These are phyloP conservation scores for Eucalyptus leucophloia DNA, from an alignment of 345 rosid species.

Conservation along the genomic window DNA sequence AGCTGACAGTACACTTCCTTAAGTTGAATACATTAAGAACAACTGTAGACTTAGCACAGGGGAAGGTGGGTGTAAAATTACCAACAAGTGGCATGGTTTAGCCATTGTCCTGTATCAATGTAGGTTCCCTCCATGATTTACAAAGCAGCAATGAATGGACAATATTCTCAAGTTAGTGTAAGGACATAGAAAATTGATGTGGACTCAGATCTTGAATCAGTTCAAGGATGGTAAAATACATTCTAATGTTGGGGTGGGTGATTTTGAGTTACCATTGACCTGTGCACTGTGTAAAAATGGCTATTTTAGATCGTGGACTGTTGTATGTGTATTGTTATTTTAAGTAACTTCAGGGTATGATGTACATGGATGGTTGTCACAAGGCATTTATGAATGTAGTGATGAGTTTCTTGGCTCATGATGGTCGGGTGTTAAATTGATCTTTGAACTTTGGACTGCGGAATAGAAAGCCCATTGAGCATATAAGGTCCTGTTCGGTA, in stretches of 20 bases:
- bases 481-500: not conserved
- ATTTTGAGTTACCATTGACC: not conserved
- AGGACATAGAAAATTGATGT: not conserved
- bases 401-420: not conserved
- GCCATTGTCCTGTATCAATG: not conserved
- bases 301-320: not conserved
- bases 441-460: not conserved
- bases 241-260: not conserved
- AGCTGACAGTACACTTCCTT: not conserved
- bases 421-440: not conserved
- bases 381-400: not conserved
- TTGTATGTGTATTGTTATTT: not conserved
- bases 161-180: not conserved
- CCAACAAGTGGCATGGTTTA: not conserved
- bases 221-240: not conserved
- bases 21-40: not conserved
- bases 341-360: not conserved
- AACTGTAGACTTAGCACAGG: not conserved
- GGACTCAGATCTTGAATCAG: not conserved
- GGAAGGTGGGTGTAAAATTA: not conserved
- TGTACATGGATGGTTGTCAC: not conserved
- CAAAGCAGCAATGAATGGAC: not conserved
- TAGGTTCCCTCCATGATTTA: not conserved
- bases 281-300: not conserved
- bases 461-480: not conserved